A percentile compares a stretch with the other conserved stretches of the same genome.
phyloP scores from a whole-genome alignment of 129 eudicot species.

The carrot (Daucus carota) region DH1_v3.0 NC_030381.2:31965001-31965500 shows the following conservation, averaged over 20 bases:
- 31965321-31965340: slow-evolving; percentile 31
- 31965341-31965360: slow-evolving; percentile 33
- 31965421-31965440: slow-evolving; percentile 33
- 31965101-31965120: slow-evolving; percentile 5
- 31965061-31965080: slow-evolving; percentile 19
- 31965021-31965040: background rate
- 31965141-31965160: background rate
- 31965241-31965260: slow-evolving; percentile 20
- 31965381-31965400: slow-evolving; percentile 50
- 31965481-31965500: slow-evolving; percentile 38
- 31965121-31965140: slow-evolving; percentile 9
- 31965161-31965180: background rate
- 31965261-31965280: slow-evolving; percentile 48
- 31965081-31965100: background rate
- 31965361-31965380: slow-evolving; percentile 32
- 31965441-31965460: slow-evolving; percentile 38
- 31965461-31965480: background rate
- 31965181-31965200: background rate
- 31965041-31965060: slow-evolving; percentile 18
- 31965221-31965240: too few species aligned
- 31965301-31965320: background rate
- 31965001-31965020: background rate
- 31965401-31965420: slow-evolving; percentile 44
- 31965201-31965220: background rate
- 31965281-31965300: slow-evolving; percentile 41